Conservation (phyloP, 2,329 filamentous ascomycete species). For the Phyllosticta citribraziliensis region DNA sequence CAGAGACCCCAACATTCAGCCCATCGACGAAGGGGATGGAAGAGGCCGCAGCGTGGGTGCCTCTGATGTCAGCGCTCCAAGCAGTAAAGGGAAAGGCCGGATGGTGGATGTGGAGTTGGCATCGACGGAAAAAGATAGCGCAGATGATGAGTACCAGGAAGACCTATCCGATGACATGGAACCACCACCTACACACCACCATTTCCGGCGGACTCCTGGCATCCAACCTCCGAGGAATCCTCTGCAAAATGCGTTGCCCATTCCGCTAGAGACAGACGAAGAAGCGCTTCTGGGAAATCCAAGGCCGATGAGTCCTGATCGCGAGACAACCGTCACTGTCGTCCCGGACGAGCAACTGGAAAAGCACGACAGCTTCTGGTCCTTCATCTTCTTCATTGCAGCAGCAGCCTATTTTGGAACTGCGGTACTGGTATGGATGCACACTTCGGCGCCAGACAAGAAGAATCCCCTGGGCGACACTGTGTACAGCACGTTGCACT, state of each 20-base stretch:
- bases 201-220: conserved; percentile 40
- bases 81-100: conserved; percentile 49
- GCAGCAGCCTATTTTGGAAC: conserved; percentile 78
- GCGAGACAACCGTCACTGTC: conserved; percentile 46
- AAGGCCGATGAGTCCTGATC: conserved; percentile 39
- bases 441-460: conserved; percentile 62
- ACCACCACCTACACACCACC: conserved; percentile 46
- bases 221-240: conserved; percentile 32
- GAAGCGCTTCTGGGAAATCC: conserved; percentile 37
- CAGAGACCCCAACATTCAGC: conserved; percentile 22
- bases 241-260: conserved; percentile 26
- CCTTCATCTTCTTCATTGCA: conserved; percentile 77
- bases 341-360: conserved; percentile 49
- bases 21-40: conserved; percentile 26
- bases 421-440: conserved; percentile 80
- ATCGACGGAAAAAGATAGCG: conserved; percentile 40
- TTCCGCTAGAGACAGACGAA: conserved; percentile 43
- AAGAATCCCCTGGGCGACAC: conserved; percentile 79
- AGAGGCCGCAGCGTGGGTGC: conserved; percentile 29
- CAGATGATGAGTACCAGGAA: conserved; percentile 34
- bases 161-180: conserved; percentile 34
- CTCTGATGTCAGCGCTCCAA: conserved; percentile 32
- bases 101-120: conserved; percentile 86
- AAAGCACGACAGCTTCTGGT: conserved; percentile 83
- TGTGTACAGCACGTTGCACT: conserved; percentile 79